phyloP scores from a whole-genome alignment of 768 basidiomycete species.

The Favolaschia claudopus region DNA sequence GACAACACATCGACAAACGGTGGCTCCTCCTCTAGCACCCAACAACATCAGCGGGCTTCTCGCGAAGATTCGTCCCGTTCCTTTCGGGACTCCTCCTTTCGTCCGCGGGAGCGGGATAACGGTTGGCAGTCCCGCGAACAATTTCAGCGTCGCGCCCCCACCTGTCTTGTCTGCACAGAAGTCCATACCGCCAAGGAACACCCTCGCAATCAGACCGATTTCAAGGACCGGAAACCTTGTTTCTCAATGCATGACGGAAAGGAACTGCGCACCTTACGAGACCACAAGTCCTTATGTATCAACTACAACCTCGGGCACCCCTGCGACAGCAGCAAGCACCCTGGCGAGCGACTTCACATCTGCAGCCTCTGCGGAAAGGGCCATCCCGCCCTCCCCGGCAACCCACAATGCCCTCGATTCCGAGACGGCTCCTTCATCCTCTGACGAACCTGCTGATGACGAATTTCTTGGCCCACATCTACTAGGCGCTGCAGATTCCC shows the following conservation, averaged over 20 bases:
- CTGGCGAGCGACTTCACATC: slow-evolving; percentile 28
- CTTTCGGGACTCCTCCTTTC: neutral
- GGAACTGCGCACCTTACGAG: slow-evolving; percentile 4
- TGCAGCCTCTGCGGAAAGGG: slow-evolving; percentile 39
- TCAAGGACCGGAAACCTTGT: slow-evolving; percentile 10
- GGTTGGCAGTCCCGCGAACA: no score
- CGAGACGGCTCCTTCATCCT: slow-evolving; percentile 12
- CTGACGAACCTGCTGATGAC: slow-evolving; percentile 2
- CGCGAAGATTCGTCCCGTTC: neutral
- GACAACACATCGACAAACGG: no score
- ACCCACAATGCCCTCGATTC: slow-evolving; percentile 21
- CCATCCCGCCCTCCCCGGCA: slow-evolving; percentile 37
- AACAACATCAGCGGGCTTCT: neutral
- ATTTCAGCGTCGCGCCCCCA: neutral
- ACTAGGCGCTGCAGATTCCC: neutral
- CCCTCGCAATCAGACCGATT: neutral
- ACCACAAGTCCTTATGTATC: slow-evolving; percentile 27
- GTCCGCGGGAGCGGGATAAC: neutral
- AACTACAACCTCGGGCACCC: slow-evolving; percentile 29
- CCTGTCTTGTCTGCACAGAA: slow-evolving; percentile 31
- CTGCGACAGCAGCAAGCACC: slow-evolving; percentile 7
- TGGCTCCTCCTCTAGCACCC: neutral
- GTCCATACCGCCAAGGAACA: slow-evolving; percentile 24
- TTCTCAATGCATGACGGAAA: slow-evolving; percentile 18
- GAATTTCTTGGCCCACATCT: neutral